A percentile compares a stretch with the other conserved stretches of the same genome.
Conservation (phyloP, 192 early-diverging fungal species). For the Geranomyces michiganensis region DNA sequence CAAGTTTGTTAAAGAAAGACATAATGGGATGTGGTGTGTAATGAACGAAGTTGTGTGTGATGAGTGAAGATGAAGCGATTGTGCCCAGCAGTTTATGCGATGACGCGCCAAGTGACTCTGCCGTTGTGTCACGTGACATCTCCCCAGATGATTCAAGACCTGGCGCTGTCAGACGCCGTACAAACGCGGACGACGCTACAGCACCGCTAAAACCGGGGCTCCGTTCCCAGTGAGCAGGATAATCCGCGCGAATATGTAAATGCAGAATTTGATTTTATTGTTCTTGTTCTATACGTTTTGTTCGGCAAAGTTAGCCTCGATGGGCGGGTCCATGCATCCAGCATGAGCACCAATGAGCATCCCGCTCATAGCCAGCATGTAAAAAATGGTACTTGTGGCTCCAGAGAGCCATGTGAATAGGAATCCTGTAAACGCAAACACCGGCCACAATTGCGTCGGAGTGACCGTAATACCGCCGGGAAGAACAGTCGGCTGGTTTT, state of each 20-base stretch:
- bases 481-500: constrained; percentile 39
- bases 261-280: not conserved
- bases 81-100: not conserved
- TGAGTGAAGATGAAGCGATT: no score
- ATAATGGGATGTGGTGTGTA: not conserved
- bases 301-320: constrained; percentile 46
- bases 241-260: no score
- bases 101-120: not conserved
- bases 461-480: constrained; percentile 32
- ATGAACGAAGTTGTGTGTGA: not conserved
- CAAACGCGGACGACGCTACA: no score
- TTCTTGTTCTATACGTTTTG: constrained; percentile 16
- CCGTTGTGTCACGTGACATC: not conserved
- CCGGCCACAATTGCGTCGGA: constrained; percentile 47
- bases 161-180: no score
- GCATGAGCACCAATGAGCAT: constrained; percentile 44
- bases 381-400: constrained; percentile 45
- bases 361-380: constrained; percentile 35
- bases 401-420: constrained; percentile 42
- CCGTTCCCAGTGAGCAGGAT: no score
- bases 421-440: constrained; percentile 29
- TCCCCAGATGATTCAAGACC: no score
- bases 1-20: constrained; percentile 31
- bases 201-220: no score
- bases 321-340: constrained; percentile 50